Evolutionary conservation across 768 basidiomycete species (phyloP), one percentile per base, ranked within the genome.

Genomic region (Floccularia luteovirens): DNA sequence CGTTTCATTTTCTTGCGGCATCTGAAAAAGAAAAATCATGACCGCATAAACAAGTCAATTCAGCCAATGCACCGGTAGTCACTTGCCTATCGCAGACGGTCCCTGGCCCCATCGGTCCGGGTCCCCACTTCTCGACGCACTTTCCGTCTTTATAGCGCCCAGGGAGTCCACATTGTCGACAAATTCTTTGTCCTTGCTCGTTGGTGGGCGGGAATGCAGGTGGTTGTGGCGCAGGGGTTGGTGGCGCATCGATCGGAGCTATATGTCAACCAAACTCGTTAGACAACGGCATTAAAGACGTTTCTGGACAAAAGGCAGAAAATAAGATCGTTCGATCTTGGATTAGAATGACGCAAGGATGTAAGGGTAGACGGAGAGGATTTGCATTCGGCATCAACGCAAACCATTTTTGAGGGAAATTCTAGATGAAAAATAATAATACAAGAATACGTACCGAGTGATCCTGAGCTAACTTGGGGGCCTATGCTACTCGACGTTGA

Each of bases 1-100:
- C 86, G 76, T 60, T 88, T 88, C 83, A 87, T 86, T 58, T 88
- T 87, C 58, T 89, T 89, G 38, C 86, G 74, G 58, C 86, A 87
- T 36, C 79, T 82, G 44, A 5, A 38, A 31, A 30, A 35, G 14
- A 30, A 30, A 30, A 10, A 30, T 10, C 14, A 30, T 30, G 14
- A 10, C 8, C 14, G 14, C 14, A 30, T 30, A 30, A 10, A 30
- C 14, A 30, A 14, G 14, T 30, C 10, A 30, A 8, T 10, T 30
- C 27, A 38, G 12, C 19, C 24, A 34, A 43, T 27, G 22, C 36
- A 22, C 20, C 41, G 32, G 36, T 37, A 28, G 20, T 19, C 21
- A 61, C 72, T 47, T 51, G 79, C 73, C 85, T 64, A 65, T 89
- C 86, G 52, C 85, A 89, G 0, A 89, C 85, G 0, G 86, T 89